Evolutionary conservation across 106 monocot species (phyloP), one percentile per base, ranked within the genome.

Genomic region (Allium fistulosum): DNA sequence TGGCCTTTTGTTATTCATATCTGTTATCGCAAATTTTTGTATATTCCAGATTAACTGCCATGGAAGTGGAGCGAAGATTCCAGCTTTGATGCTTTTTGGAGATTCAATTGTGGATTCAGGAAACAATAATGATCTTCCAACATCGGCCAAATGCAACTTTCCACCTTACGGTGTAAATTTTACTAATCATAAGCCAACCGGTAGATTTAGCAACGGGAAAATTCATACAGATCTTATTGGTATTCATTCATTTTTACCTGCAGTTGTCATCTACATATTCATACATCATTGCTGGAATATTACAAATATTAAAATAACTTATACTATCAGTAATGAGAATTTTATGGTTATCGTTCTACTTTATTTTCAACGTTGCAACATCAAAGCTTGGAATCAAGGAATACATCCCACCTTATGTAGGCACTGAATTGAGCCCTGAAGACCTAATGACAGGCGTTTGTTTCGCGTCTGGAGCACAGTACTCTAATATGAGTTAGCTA

Each of bases 71-170:
- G 14, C 55, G 2, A 11, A 56, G 55, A 72, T 74, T 15, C 76
- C 84, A 4, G 82, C 88, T 6, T 12, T 90, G 14, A 78, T 90
- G 16, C 77, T 77, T n/a, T 92, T 92, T 63, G 87, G 87, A 0
- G 92, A 92, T 78, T 92, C 92, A 26, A 84, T 87, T 14, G 78
- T 92, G 9, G 92, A 92, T 53, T 64, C 92, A 1, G 92, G 92
- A 22, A 88, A 88, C 77, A 88, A 92, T 75, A 87, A 92, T 70
- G 69, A 26, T 64, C 66, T 85, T 37, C 27, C 51, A 4, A 88
- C 87, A 11, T 62, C 80, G 18, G 64, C 81, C 59, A 80, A 83
- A 71, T 77, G 84, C 74, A 73, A 92, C 69, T 92, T 92, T 75
- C 80, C 80, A 5, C 92, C 92, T 1, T 92, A 88, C 49, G 92